Percentiles rank a stretch among this genome's conserved stretches.
phyloP scores from a whole-genome alignment of 2,329 filamentous ascomycete species.

The Phyllosticta ampelicida region DNA sequence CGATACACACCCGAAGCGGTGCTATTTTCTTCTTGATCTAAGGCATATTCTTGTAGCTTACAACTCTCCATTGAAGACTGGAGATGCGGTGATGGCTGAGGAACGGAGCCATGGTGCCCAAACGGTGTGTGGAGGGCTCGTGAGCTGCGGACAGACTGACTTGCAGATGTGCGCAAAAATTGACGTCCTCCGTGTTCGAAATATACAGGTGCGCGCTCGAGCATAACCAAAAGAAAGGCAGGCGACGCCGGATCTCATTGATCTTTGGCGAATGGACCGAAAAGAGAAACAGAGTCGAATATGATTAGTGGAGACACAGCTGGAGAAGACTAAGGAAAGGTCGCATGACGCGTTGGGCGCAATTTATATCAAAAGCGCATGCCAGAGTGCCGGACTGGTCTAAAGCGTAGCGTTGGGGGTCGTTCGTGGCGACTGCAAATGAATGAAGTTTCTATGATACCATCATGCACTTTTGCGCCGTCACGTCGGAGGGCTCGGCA shows the following conservation, averaged over 20 bases:
- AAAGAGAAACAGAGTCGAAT: not conserved
- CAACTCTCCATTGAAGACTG: not conserved
- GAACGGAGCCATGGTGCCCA: slow-evolving; percentile 44
- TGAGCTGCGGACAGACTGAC: slow-evolving; percentile 29
- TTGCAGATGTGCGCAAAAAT: slow-evolving; percentile 33
- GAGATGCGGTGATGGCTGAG: not conserved
- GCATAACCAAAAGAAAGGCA: slow-evolving; percentile 33
- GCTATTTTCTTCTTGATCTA: not conserved
- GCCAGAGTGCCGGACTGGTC: not conserved
- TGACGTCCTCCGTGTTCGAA: slow-evolving; percentile 46
- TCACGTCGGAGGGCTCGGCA: not conserved
- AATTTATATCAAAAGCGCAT: not conserved
- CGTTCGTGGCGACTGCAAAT: not conserved
- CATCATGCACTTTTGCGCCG: not conserved
- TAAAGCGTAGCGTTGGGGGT: not conserved
- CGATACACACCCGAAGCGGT: not conserved
- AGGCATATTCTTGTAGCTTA: slow-evolving; percentile 5
- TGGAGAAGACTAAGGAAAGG: not conserved
- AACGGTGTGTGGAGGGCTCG: slow-evolving; percentile 45
- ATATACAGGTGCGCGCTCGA: slow-evolving; percentile 49
- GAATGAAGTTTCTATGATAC: not conserved
- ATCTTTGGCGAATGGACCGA: not conserved
- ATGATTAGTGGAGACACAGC: not conserved
- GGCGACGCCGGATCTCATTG: not conserved
- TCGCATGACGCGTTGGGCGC: not conserved